These are phyloP conservation scores for Podaxis sp. DNA, from an alignment of 768 basidiomycete genomes.

Conservation along the genomic window DNA sequence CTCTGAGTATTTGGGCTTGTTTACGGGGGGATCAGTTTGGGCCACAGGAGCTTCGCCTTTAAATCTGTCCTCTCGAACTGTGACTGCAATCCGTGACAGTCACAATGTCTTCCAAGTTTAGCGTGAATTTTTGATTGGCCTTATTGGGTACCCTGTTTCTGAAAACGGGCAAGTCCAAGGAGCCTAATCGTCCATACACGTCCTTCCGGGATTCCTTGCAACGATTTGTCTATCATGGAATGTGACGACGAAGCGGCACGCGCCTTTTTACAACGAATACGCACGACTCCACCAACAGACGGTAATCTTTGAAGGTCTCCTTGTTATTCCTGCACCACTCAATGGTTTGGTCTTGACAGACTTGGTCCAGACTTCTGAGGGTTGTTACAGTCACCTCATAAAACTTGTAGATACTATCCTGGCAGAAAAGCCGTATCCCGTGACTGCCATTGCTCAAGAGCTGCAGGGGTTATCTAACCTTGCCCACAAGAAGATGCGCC, in stretches of 20 bases:
- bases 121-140: slow-evolving; percentile 16
- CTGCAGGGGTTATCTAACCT: slow-evolving; percentile 43
- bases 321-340: not conserved
- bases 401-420: not conserved
- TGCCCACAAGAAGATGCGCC: slow-evolving; percentile 52
- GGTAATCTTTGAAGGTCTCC: slow-evolving; percentile 1
- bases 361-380: not conserved
- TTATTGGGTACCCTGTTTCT: slow-evolving; percentile 14
- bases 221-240: not conserved
- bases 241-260: not conserved
- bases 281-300: not conserved
- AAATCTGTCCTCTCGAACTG: slow-evolving; percentile 55
- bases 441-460: not conserved
- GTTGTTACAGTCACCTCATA: not conserved
- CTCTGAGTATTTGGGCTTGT: slow-evolving; percentile 40
- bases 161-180: slow-evolving; percentile 12
- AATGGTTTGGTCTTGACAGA: slow-evolving; percentile 4
- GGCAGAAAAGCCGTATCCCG: not conserved
- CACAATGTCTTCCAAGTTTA: slow-evolving; percentile 27
- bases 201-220: not conserved
- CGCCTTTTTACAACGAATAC: slow-evolving; percentile 2
- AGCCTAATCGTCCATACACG: not conserved
- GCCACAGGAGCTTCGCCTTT: slow-evolving; percentile 48
- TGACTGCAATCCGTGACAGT: slow-evolving; percentile 39
- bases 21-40: slow-evolving; percentile 55